phyloP scores from a whole-genome alignment of 768 basidiomycete species.

The Pulveroboletus sp. region DNA sequence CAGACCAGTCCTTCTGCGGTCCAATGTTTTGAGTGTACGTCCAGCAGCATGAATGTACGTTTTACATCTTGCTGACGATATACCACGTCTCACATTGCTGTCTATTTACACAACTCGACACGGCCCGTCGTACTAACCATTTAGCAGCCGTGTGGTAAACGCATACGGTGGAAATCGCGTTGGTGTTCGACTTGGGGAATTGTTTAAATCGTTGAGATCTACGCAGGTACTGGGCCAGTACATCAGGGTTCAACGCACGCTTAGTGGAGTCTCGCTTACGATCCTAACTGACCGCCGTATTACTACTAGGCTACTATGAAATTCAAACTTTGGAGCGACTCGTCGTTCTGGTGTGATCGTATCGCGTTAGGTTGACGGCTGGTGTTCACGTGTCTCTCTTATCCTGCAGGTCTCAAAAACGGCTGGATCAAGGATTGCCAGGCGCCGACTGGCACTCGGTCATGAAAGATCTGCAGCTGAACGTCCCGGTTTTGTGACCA shows the following conservation, averaged over 20 bases:
- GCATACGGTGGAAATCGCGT: constrained; percentile 17
- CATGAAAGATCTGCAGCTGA: constrained; percentile 31
- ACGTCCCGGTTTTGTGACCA: constrained; percentile 23
- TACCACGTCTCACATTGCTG: constrained; percentile 6
- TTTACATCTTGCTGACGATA: constrained; percentile 10
- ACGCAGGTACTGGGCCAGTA: constrained; percentile 3
- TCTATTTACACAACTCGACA: constrained; percentile 21
- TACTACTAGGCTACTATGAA: constrained; percentile 33
- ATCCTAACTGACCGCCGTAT: constrained; percentile 14
- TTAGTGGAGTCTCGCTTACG: constrained; percentile 9
- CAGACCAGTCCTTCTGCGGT: constrained; percentile 28
- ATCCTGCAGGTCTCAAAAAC: constrained; percentile 32
- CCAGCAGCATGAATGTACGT: constrained; percentile 31
- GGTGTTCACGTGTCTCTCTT: constrained; percentile 17
- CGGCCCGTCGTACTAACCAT: constrained; percentile 33
- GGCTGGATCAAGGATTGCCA: constrained; percentile 32
- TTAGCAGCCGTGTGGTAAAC: constrained; percentile 12
- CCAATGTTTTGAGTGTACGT: constrained; percentile 28
- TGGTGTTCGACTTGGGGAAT: constrained; percentile 18
- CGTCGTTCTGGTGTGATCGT: constrained; percentile 26
- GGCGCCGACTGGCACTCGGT: constrained; percentile 31
- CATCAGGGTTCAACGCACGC: constrained; percentile 26
- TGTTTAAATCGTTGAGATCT: constrained; percentile 29
- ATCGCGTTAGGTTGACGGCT: constrained; percentile 17
- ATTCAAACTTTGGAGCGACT: constrained; percentile 35